Evolutionary conservation across 495 filamentous ascomycete species (phyloP).

Genomic region (Durotheca rogersii): DNA sequence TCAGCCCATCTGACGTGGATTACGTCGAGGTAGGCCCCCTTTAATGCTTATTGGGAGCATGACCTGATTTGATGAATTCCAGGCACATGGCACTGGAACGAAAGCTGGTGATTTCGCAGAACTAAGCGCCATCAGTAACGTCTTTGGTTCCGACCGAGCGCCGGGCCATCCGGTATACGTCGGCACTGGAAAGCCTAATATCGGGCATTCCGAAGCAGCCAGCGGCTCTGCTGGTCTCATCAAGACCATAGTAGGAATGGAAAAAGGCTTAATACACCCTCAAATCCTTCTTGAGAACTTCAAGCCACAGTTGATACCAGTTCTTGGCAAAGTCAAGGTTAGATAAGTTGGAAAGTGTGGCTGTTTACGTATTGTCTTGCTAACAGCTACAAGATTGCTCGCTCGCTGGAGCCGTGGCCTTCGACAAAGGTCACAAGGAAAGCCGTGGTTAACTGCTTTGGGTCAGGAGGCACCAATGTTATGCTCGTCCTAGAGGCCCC

Average conservation of each 20-base stretch:
- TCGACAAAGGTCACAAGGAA: neutral
- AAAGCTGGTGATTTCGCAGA: slow-evolving; percentile 58
- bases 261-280: slow-evolving; percentile 40
- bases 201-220: slow-evolving; percentile 40
- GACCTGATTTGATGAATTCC: neutral
- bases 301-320: neutral
- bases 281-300: neutral
- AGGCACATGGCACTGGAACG: slow-evolving; percentile 56
- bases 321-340: neutral
- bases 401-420: neutral
- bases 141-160: slow-evolving; percentile 26
- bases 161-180: slow-evolving; percentile 12
- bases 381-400: neutral
- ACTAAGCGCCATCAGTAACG: slow-evolving; percentile 38
- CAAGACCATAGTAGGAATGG: slow-evolving; percentile 49
- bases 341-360: neutral
- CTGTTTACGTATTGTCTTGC: neutral
- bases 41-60: neutral
- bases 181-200: slow-evolving; percentile 44
- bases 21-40: slow-evolving; percentile 34
- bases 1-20: slow-evolving; percentile 29
- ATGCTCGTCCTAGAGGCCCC: neutral
- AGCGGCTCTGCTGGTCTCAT: slow-evolving; percentile 49
- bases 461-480: neutral
- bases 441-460: neutral